Conservation (phyloP, 331 rosid species). For the Saraca asoca region DNA sequence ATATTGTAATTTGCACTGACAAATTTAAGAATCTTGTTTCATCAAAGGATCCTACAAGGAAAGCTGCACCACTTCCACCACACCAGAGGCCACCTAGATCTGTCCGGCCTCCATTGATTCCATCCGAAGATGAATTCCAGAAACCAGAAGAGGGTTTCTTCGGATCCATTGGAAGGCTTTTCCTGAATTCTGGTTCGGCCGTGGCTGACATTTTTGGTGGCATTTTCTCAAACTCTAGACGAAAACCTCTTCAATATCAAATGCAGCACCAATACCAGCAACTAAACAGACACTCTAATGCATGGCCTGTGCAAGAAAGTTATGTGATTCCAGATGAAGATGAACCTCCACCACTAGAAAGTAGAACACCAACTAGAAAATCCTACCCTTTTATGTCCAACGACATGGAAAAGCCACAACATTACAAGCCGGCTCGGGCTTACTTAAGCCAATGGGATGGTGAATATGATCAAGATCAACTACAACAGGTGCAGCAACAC, state of each 20-base stretch:
- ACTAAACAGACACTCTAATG: constrained; percentile 48
- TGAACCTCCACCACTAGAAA: constrained; percentile 81
- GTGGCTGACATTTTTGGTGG: constrained; percentile 64
- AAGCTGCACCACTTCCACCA: constrained; percentile 53
- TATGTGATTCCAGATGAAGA: constrained; percentile 84
- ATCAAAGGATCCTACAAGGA: constrained; percentile 58
- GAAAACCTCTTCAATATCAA: constrained; percentile 63
- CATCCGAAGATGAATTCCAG: constrained; percentile 72
- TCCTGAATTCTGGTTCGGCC: constrained; percentile 69
- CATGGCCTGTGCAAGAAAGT: constrained; percentile 95
- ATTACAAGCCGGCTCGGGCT: constrained; percentile 49
- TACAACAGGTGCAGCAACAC: constrained; percentile 34
- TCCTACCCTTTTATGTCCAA: constrained; percentile 60
- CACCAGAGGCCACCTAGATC: constrained; percentile 71
- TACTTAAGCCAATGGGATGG: constrained; percentile 66
- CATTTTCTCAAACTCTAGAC: constrained; percentile 61
- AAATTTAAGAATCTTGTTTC: constrained; percentile 5
- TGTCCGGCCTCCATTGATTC: constrained; percentile 80
- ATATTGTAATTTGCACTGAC: neutral
- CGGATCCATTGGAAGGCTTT: constrained; percentile 79
- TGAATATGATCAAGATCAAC: constrained; percentile 52
- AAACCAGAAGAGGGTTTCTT: constrained; percentile 80
- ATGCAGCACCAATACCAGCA: constrained; percentile 68
- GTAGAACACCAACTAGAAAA: constrained; percentile 58
- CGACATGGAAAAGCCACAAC: constrained; percentile 65